phyloP scores from a whole-genome alignment of 139 green algal species.

The Haematococcus lacustris region DNA sequence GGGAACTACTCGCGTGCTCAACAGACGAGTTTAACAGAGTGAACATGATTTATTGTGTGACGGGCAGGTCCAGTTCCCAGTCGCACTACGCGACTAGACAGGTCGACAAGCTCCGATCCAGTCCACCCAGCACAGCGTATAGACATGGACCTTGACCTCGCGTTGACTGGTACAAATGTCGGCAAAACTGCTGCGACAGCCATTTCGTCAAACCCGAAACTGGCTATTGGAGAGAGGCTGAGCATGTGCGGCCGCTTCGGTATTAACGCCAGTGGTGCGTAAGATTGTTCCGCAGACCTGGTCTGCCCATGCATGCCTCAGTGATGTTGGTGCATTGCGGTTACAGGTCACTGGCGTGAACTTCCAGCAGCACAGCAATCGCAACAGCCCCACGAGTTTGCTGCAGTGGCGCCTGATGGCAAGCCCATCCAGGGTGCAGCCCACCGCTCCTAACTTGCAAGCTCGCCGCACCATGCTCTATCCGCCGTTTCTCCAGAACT shows the following conservation, averaged over 20 bases:
- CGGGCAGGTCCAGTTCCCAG: too few species aligned
- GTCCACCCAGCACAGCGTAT: not conserved
- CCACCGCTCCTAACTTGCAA: too few species aligned
- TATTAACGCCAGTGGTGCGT: conserved; percentile 13
- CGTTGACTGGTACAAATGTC: conserved; percentile 3
- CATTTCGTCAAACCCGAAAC: not conserved
- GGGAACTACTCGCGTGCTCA: conserved; percentile 25
- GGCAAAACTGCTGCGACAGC: not conserved
- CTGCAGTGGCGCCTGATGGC: conserved; percentile 20
- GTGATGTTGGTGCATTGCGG: not conserved
- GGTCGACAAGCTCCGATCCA: not conserved
- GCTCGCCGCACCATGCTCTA: too few species aligned
- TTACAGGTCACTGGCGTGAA: conserved; percentile 23
- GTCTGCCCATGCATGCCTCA: not conserved
- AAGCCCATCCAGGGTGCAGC: too few species aligned
- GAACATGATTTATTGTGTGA: not conserved
- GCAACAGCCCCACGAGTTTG: conserved; percentile 21
- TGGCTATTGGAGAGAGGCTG: conserved; percentile 19
- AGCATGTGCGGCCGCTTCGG: conserved; percentile 23
- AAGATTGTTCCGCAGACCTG: not conserved
- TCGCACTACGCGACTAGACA: not conserved
- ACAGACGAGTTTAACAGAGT: not conserved
- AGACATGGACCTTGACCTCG: conserved; percentile 1
- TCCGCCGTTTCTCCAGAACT: too few species aligned
- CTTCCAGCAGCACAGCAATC: conserved; percentile 11